Base-by-base conservation (phyloP, 2,329 filamentous ascomycete species). In the Colletotrichum sp. region DNA sequence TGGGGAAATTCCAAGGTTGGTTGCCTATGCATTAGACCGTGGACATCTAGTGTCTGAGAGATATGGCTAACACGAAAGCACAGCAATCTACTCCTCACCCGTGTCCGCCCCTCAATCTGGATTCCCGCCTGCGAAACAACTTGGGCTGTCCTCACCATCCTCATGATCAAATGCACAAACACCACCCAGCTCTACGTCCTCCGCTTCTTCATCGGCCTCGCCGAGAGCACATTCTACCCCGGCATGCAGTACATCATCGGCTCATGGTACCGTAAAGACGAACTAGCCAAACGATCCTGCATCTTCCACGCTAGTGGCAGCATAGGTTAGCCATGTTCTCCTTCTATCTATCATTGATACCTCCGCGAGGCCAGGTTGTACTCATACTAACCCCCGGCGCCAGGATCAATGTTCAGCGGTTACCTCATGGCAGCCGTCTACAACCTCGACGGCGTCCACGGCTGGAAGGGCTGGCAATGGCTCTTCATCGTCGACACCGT, bases 401-500 rank as follows among this genome's bases (percentile, higher is more conserved):
- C 2, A 62, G 59, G 59, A 4, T 62, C 59, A 8, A 82, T 82
- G 80, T 82, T 82, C 69, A 79, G 76, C 1, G 83, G 84, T 0
- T 85, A 85, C 68, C 77, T 86, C 8, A 83, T 85, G 78, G 83
- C 85, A 1, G 84, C 81, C 0, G 81, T 86, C 2, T 84, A 84
- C 44, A 80, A 78, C n/a, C 78, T 87, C 52, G 80, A 85, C 25
- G 84, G 84, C 6, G 77, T 76, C 3, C 72, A 81, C 8, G 84
- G 84, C 0, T 79, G 82, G 30, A 80, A 82, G 2, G 85, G 83
- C 0, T 87, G 81, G 81, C 82, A 83, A 27, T 87, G 84, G 84
- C 80, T 86, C 1, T 87, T 87, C 66, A 81, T 87, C 25, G 83
- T 86, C 74, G 85, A 86, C 83, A 83, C 83, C 8, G 25, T 81